Conservation (phyloP, 2,329 filamentous ascomycete species). For the Colletotrichum sp. region DNA sequence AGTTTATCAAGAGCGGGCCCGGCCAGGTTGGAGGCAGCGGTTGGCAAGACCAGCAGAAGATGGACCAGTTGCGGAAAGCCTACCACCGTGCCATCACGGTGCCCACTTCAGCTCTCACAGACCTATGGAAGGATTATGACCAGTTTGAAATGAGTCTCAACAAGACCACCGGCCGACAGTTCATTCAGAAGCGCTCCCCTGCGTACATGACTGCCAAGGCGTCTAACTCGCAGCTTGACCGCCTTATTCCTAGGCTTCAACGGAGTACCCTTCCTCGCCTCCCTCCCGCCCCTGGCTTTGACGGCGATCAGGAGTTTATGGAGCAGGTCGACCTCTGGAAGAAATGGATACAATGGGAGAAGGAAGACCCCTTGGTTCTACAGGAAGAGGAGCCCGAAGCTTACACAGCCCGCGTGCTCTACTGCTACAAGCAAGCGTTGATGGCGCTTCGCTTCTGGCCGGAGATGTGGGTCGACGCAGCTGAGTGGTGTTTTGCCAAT, state of each 20-base stretch:
- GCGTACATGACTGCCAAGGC: conserved; percentile 96
- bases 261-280: conserved; percentile 81
- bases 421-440: conserved; percentile 90
- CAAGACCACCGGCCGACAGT: conserved; percentile 92
- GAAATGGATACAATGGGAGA: conserved; percentile 94
- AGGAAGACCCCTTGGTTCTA: conserved; percentile 86
- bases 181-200: conserved; percentile 90
- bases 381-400: conserved; percentile 78
- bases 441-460: conserved; percentile 96
- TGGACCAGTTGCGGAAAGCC: conserved; percentile 89
- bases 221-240: conserved; percentile 88
- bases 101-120: conserved; percentile 82
- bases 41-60: conserved; percentile 99
- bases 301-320: conserved; percentile 83
- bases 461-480: conserved; percentile 93
- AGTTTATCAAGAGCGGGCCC: conserved; percentile 88
- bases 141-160: conserved; percentile 94
- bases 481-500: conserved; percentile 89
- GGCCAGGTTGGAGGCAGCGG: conserved; percentile 82
- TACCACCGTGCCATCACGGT: conserved; percentile 91
- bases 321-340: conserved; percentile 91
- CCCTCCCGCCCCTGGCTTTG: conserved; percentile 83
- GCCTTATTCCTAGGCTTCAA: conserved; percentile 78
- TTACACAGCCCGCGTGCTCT: conserved; percentile 81
- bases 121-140: conserved; percentile 97